phyloP scores from a whole-genome alignment of 2,329 filamentous ascomycete species.

The Sphaerostilbella broomeana region DNA sequence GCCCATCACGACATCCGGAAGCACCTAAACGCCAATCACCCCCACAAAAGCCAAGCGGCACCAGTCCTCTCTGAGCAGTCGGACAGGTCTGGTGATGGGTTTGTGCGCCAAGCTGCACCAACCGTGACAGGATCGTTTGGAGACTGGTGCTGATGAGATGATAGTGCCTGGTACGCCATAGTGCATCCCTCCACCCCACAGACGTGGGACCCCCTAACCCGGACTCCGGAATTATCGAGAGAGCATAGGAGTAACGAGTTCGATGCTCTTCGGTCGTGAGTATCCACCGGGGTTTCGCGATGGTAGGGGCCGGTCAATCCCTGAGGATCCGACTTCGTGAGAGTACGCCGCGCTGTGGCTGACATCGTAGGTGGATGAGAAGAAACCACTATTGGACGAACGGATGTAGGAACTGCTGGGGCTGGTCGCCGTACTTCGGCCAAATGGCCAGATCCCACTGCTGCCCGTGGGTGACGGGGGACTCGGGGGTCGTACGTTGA shows the following conservation, averaged over 20 bases:
- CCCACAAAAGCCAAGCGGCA: constrained; percentile 6
- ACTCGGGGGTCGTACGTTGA: constrained; percentile 48
- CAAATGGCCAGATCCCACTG: constrained; percentile 47
- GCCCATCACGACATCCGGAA: constrained; percentile 9
- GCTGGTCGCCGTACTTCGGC: constrained; percentile 44
- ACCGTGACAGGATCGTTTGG: too few relatives aligned
- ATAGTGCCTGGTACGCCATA: too few relatives aligned
- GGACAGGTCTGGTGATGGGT: constrained; percentile 7
- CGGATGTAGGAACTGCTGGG: constrained; percentile 44
- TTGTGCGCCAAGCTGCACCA: too few relatives aligned
- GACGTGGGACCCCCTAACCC: too few relatives aligned
- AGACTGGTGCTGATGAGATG: too few relatives aligned
- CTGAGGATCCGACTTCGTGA: constrained; percentile 23
- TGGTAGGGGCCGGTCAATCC: constrained; percentile 51
- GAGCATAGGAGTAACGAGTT: constrained; percentile 55
- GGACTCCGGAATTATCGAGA: constrained; percentile 33
- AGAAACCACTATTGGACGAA: constrained; percentile 33
- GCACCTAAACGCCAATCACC: neutral
- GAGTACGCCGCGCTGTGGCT: constrained; percentile 30
- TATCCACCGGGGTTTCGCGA: constrained; percentile 48
- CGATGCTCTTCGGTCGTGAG: constrained; percentile 55
- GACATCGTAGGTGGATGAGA: constrained; percentile 48
- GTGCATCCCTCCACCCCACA: constrained; percentile 3
- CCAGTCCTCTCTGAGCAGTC: constrained; percentile 1
- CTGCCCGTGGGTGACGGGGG: constrained; percentile 47